A percentile compares a stretch with the other conserved stretches of the same genome.
Evolutionary conservation across 345 rosid genomes (phyloP).

Genomic region (Eucalyptus decipiens): DNA sequence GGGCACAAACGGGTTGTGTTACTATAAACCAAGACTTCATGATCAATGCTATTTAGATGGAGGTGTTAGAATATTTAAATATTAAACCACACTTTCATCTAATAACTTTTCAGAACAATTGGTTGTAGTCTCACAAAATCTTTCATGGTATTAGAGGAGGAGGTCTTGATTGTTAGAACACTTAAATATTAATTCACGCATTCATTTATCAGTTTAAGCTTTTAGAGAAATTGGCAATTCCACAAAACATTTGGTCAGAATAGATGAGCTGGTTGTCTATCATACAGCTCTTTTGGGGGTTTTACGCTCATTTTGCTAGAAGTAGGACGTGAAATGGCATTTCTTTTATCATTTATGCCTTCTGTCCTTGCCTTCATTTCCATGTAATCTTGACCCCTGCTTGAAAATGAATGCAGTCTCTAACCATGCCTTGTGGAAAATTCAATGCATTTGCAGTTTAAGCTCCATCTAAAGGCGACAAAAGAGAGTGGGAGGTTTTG

Average conservation of each 20-base stretch:
- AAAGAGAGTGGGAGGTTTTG: background rate
- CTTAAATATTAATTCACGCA: background rate
- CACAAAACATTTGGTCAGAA: background rate
- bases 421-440: background rate
- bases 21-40: background rate
- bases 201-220: background rate
- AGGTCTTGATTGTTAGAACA: background rate
- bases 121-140: background rate
- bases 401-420: background rate
- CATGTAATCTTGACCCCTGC: background rate
- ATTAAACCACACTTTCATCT: background rate
- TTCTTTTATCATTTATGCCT: background rate
- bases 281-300: background rate
- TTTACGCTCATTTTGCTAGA: background rate
- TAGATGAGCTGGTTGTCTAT: background rate
- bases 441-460: background rate
- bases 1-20: background rate
- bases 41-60: background rate
- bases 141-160: background rate
- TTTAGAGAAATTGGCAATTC: background rate
- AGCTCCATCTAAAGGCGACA: background rate
- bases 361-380: background rate
- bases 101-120: background rate
- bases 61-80: background rate
- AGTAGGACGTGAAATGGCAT: background rate